A percentile compares a stretch with the other conserved stretches of the same genome.
These are phyloP conservation scores for Russula compacta DNA, from an alignment of 768 basidiomycete species.

Conservation along the genomic window DNA sequence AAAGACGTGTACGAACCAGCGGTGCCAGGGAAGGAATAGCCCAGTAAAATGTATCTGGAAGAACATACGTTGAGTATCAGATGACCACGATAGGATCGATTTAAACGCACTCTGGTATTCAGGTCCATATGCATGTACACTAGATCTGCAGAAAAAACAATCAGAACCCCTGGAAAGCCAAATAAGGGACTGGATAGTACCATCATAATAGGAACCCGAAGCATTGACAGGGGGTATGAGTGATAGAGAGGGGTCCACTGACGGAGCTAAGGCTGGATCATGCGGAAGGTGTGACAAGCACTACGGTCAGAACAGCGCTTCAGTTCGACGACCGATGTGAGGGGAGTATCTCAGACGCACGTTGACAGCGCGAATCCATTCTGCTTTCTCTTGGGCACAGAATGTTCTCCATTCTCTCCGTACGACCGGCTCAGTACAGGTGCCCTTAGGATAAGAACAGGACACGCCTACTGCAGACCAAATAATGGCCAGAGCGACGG, in stretches of 20 bases:
- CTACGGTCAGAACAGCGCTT: background rate
- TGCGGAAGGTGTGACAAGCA: constrained; percentile 19
- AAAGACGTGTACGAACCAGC: constrained; percentile 21
- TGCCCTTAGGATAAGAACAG: background rate
- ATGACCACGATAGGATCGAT: background rate
- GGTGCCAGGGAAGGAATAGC: constrained; percentile 26
- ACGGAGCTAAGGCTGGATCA: constrained; percentile 9
- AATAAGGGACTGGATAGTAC: background rate
- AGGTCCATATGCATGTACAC: constrained; percentile 25
- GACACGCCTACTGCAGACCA: background rate
- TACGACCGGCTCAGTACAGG: constrained; percentile 19
- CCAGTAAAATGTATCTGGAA: constrained; percentile 23
- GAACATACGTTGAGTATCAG: background rate
- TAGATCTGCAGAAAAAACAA: constrained; percentile 12
- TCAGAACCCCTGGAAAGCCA: background rate
- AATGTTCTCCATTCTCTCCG: constrained; percentile 24
- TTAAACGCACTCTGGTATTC: constrained; percentile 15
- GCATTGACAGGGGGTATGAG: constrained; percentile 15
- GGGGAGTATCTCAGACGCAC: constrained; percentile 5
- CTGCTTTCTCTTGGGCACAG: constrained; percentile 13
- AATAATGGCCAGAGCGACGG: background rate
- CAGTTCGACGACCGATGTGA: background rate
- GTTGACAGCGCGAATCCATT: constrained; percentile 24
- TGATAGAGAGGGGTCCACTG: constrained; percentile 8
- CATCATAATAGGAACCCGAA: constrained; percentile 18